phyloP scores from a whole-genome alignment of 2,329 filamentous ascomycete species.

The Nigrospora osmanthi region DNA sequence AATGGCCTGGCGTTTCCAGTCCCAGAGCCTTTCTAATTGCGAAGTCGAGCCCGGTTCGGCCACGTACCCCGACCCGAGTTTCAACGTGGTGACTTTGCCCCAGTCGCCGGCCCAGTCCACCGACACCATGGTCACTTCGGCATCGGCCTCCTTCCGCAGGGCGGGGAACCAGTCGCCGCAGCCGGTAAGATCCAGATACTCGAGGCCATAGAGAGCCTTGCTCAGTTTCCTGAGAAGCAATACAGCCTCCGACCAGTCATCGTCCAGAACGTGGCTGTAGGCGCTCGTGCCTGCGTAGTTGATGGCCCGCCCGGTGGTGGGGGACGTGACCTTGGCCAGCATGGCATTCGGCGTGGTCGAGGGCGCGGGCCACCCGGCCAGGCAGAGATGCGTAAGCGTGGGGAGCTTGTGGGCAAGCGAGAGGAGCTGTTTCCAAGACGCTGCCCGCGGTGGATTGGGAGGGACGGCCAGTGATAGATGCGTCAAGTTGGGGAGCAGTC shows the following conservation, averaged over 20 bases:
- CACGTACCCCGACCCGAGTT: conserved; percentile 37
- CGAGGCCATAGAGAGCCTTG: conserved; percentile 45
- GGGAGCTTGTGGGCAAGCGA: conserved; percentile 42
- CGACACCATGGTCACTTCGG: conserved; percentile 26
- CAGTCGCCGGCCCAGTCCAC: conserved; percentile 48
- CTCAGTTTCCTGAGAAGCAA: conserved; percentile 47
- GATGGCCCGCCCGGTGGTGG: conserved; percentile 30
- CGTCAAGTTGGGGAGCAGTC: conserved; percentile 48
- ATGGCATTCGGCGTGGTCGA: conserved; percentile 47
- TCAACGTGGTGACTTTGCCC: conserved; percentile 41
- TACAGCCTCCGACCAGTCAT: conserved; percentile 53
- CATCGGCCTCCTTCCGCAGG: conserved; percentile 31
- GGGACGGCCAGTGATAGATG: conserved; percentile 50
- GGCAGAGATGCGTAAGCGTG: conserved; percentile 50
- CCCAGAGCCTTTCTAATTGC: conserved; percentile 23
- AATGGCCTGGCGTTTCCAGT: conserved; percentile 28
- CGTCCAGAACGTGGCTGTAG: conserved; percentile 50
- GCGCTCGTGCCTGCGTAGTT: conserved; percentile 47
- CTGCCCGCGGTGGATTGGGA: conserved; percentile 23
- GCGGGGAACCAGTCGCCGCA: conserved; percentile 48
- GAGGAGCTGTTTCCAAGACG: conserved; percentile 53
- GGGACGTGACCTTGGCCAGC: conserved; percentile 36
- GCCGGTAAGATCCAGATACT: conserved; percentile 54
- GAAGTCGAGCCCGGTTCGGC: conserved; percentile 22
- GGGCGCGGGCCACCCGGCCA: conserved; percentile 56